A percentile compares a stretch with the other conserved stretches of the same genome.
phyloP scores from a whole-genome alignment of 495 filamentous ascomycete genomes.

The Lophium mytilinum region DNA sequence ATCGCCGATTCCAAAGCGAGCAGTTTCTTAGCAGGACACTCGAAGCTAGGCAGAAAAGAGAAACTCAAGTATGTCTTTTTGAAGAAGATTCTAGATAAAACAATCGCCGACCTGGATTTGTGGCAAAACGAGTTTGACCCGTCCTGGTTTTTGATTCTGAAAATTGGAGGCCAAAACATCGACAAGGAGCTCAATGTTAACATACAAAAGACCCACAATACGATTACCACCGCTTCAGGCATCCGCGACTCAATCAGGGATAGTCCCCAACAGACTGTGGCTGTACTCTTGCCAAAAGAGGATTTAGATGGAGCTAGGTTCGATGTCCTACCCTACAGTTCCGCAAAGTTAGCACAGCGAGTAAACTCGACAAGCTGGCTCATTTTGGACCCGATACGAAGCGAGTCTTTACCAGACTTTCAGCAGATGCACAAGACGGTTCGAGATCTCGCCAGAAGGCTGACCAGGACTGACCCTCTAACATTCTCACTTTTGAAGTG shows the following conservation, averaged over 20 bases:
- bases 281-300: background rate
- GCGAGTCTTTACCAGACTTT: background rate
- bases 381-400: background rate
- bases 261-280: background rate
- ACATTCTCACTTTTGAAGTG: background rate
- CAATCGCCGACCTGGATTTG: background rate
- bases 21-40: background rate
- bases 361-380: no score
- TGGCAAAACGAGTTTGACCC: background rate
- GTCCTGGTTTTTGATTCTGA: background rate
- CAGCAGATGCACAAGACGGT: background rate
- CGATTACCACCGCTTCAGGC: no score
- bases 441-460: background rate
- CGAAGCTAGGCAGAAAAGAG: background rate
- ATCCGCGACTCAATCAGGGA: background rate
- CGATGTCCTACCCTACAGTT: background rate
- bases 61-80: background rate
- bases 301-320: background rate
- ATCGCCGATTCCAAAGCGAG: background rate
- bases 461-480: background rate
- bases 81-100: background rate
- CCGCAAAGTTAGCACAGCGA: no score
- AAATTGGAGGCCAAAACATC: background rate
- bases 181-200: background rate
- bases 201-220: background rate